Conservation (phyloP, 768 basidiomycete genomes). For the Naganishia vaughanmartiniae region DNA sequence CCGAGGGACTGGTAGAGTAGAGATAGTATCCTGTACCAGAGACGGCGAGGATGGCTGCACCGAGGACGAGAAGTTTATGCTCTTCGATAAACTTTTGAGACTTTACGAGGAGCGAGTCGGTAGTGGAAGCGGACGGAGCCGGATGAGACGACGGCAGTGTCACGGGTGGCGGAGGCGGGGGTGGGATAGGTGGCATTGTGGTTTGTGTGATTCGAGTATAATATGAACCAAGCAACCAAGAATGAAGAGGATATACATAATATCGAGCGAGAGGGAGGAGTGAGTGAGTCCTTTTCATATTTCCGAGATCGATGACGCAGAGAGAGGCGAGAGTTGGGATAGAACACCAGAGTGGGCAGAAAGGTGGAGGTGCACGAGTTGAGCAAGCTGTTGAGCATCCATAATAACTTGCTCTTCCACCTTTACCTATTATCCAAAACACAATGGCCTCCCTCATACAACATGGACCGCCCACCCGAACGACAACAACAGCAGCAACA, state of each 20-base stretch:
- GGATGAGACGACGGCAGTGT: conserved; percentile 6
- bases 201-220: no score
- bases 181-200: conserved; percentile 5
- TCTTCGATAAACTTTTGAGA: conserved; percentile 55
- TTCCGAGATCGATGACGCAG: no score
- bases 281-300: no score
- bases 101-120: conserved; percentile 35
- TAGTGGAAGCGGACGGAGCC: conserved; percentile 23
- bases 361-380: no score
- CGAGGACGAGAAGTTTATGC: conserved; percentile 70
- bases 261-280: no score
- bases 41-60: conserved; percentile 65
- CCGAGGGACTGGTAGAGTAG: conserved; percentile 37
- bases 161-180: conserved; percentile 12
- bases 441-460: no score
- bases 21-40: conserved; percentile 73
- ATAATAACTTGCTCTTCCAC: neutral
- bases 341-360: no score
- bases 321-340: no score
- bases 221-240: no score
- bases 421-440: neutral
- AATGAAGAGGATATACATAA: no score
- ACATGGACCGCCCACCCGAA: neutral
- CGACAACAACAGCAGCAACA: conserved; percentile 11
- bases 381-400: no score